Evolutionary conservation across 495 filamentous ascomycete genomes (phyloP).

Genomic region (Penicillium paxilli): DNA sequence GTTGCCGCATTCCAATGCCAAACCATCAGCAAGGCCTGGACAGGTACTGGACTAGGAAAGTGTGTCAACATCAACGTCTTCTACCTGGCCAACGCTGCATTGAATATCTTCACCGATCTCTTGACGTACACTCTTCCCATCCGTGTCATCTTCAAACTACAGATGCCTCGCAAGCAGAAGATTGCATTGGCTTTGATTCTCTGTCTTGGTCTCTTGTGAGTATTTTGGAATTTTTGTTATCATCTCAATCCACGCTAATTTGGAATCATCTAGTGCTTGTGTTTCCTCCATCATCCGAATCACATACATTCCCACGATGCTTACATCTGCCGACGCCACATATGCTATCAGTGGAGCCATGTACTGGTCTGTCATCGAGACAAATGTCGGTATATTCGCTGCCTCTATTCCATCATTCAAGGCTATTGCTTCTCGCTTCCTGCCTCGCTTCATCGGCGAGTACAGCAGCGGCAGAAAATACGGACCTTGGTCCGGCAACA

Average conservation of each 20-base stretch:
- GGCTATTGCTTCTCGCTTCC: constrained; percentile 41
- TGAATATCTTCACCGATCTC: constrained; percentile 56
- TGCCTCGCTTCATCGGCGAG: constrained; percentile 41
- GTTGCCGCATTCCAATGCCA: constrained; percentile 40
- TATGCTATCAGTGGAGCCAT: constrained; percentile 42
- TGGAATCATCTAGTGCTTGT: constrained; percentile 29
- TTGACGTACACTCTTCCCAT: constrained; percentile 51
- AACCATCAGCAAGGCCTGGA: constrained; percentile 37
- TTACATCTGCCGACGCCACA: constrained; percentile 33
- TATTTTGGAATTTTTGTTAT: background rate
- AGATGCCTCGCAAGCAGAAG: constrained; percentile 38
- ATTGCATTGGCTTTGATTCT: constrained; percentile 36
- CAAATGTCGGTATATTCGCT: constrained; percentile 43
- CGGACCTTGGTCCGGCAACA: constrained; percentile 25
- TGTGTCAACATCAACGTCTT: constrained; percentile 49
- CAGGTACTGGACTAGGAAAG: constrained; percentile 24
- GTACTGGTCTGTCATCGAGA: constrained; percentile 48
- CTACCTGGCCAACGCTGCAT: constrained; percentile 42
- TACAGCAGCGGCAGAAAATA: constrained; percentile 34
- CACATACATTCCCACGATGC: constrained; percentile 40
- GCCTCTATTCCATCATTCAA: constrained; percentile 46
- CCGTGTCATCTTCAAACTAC: constrained; percentile 36
- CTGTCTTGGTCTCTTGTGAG: constrained; percentile 43
- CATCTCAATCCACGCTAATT: background rate
- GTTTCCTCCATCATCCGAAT: constrained; percentile 46